Evolutionary conservation across 306 rosid genomes (phyloP), one percentile per base, ranked within the genome.

Genomic region (Quercus wislizeni): DNA sequence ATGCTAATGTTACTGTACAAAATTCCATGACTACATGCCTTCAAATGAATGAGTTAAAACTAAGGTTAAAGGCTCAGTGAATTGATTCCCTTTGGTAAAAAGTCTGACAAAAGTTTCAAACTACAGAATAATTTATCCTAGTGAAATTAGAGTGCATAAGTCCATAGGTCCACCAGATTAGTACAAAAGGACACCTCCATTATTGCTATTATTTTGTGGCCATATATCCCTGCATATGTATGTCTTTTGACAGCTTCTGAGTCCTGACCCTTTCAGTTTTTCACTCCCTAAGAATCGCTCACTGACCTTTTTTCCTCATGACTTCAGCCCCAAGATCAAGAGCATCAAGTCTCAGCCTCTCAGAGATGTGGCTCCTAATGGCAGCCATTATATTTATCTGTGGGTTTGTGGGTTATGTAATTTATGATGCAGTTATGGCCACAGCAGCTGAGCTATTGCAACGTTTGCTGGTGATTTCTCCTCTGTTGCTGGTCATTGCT

Each of bases 391-490:
- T 82, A 0, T 62, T 90, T 17, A 52, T 83, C 19, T 87, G 82
- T 78, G 92, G 84, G 33, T 84, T 83, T 77, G 25, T 87, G 3
- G 76, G 89, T 17, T 92, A 92, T 81, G 72, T 84, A 56, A 80
- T 90, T 28, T 92, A 90, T 62, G 91, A 86, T 31, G 91, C 92
- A 21, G 61, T 90, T 18, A 90, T 90, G 92, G 90, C 89, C 13
- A 85, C 97, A 4, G 90, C 90, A 4, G 87, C 90, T 1, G 94
- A 92, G 85, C 79, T 92, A 71, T 84, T 92, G 25, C 94, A 88
- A 23, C 85, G 91, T 11, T 75, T 92, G 76, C 82, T 92, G 82
- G 90, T 92, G 28, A 87, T 92, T 77, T 92, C 90, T 10, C 97
- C 97, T 74, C 28, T 92, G 78, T 80, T 92, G 27, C 76, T 92